Evolutionary conservation across 208 protist genomes (phyloP), one percentile per base, ranked within the genome.

Genomic region (Sergeia podlipaevii): DNA sequence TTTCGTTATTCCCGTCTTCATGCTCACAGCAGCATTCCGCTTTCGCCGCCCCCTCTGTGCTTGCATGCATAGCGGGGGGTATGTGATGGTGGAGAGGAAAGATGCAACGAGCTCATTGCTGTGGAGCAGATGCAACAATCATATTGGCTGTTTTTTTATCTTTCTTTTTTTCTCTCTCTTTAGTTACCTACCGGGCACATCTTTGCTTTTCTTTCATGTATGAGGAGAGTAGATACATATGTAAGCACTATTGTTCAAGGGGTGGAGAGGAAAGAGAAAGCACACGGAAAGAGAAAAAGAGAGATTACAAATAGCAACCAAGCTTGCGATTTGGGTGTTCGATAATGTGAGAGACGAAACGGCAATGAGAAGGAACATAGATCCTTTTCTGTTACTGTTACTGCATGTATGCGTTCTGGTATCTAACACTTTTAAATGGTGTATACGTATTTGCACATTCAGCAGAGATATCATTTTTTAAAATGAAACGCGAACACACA

Each of bases 131-230:
- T n/a, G n/a, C n/a, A n/a, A n/a, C n/a, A n/a, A 4, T 39, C 13
- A 51, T 44, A 18, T 33, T 32, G 1, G 42, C 28, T 58, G 4
- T 43, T 50, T 20, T 38, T 41, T 53, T 46, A 28, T n/a, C 26
- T 57, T 28, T 57, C 4, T 51, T 69, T 27, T 41, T 43, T 69
- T 52, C 30, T 48, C 36, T 60, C 37, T 37, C 45, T 45, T 50
- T 56, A 10, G 37, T 48, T 45, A 7, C 32, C 18, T 41, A 3
- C 3, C 5, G 20, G 2, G 0, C 30, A 23, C 44, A 52, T 3
- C 15, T 8, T 50, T 50, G 1, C 28, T 5, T 53, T 51, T 50
- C 46, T 11, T 49, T 8, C 57, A 13, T 13, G 55, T 59, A 15
- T 24, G 24, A 28, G 27, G 45, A 29, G 4, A 6, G 26, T 32